Percentiles rank a stretch among this genome's conserved stretches.
phyloP scores from a whole-genome alignment of 177 flowering plant species.

The Vitis hybrid region DNA sequence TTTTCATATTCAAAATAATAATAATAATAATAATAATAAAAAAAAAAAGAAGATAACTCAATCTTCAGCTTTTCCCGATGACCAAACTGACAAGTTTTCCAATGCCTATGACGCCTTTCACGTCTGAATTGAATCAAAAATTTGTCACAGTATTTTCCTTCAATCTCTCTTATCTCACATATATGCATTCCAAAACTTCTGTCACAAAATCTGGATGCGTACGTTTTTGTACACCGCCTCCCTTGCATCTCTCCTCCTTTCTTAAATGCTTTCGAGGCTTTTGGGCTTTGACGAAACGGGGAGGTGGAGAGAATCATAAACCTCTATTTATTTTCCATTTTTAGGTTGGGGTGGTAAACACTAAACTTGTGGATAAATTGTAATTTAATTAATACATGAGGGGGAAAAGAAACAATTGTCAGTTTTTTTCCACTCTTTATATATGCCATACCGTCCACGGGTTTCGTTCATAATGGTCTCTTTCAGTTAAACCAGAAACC shows the following conservation, averaged over 20 bases:
- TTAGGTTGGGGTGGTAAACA: neutral
- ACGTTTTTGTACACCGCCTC: constrained; percentile 26
- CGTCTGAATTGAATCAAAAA: too few species aligned
- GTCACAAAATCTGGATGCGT: constrained; percentile 37
- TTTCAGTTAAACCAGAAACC: constrained; percentile 22
- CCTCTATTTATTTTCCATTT: constrained; percentile 1
- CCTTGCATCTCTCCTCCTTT: constrained; percentile 4
- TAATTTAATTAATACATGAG: neutral
- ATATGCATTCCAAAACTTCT: neutral
- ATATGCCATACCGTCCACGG: constrained; percentile 14
- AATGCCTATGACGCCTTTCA: constrained; percentile 2
- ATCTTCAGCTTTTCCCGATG: constrained; percentile 26
- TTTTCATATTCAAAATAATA: neutral
- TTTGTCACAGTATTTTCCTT: too few species aligned
- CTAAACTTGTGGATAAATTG: too few species aligned
- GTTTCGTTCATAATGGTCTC: constrained; percentile 8
- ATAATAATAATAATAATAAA: neutral
- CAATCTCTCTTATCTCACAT: too few species aligned
- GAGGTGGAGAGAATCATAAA: neutral
- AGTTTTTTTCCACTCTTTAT: constrained; percentile 13
- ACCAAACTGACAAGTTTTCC: constrained; percentile 26
- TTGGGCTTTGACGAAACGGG: constrained; percentile 1
- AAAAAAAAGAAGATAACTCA: constrained; percentile 1
- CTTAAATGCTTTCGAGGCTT: constrained; percentile 8
- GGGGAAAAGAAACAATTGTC: neutral